Evolutionary conservation across 2,329 filamentous ascomycete species (phyloP).

Genomic region (Aureobasidium musti): DNA sequence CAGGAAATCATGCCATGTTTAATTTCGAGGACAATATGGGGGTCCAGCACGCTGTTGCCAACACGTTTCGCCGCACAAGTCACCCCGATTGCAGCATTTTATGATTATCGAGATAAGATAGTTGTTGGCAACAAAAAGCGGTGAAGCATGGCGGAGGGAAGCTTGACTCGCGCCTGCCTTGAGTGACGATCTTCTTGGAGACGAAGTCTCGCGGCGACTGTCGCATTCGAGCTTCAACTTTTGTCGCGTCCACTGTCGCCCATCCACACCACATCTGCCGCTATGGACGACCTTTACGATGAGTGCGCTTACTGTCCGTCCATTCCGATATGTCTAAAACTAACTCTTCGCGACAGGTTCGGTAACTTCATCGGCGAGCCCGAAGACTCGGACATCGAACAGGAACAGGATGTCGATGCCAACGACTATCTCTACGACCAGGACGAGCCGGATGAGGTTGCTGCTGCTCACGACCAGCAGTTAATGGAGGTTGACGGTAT

Average conservation of each 20-base stretch:
- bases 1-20: constrained; percentile 29
- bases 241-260: constrained; percentile 26
- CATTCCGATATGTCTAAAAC: constrained; percentile 26
- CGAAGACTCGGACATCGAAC: constrained; percentile 83
- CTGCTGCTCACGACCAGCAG: constrained; percentile 67
- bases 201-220: constrained; percentile 15
- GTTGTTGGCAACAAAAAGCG: constrained; percentile 1
- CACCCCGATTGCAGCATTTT: neutral
- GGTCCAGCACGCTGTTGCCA: constrained; percentile 11
- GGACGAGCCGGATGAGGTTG: constrained; percentile 60
- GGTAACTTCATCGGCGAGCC: constrained; percentile 98
- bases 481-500: constrained; percentile 89
- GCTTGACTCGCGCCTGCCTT: constrained; percentile 5
- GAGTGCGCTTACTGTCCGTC: constrained; percentile 60
- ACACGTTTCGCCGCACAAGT: neutral
- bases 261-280: constrained; percentile 35
- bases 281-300: constrained; percentile 96
- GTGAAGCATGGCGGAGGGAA: constrained; percentile 3
- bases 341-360: constrained; percentile 61
- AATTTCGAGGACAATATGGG: constrained; percentile 23
- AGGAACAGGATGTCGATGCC: constrained; percentile 69
- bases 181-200: constrained; percentile 16
- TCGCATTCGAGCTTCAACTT: constrained; percentile 28
- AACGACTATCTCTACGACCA: constrained; percentile 80
- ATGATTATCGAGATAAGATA: constrained; percentile 7